Base-by-base conservation (phyloP, 768 basidiomycete genomes). In the Termitomyces sp. region DNA sequence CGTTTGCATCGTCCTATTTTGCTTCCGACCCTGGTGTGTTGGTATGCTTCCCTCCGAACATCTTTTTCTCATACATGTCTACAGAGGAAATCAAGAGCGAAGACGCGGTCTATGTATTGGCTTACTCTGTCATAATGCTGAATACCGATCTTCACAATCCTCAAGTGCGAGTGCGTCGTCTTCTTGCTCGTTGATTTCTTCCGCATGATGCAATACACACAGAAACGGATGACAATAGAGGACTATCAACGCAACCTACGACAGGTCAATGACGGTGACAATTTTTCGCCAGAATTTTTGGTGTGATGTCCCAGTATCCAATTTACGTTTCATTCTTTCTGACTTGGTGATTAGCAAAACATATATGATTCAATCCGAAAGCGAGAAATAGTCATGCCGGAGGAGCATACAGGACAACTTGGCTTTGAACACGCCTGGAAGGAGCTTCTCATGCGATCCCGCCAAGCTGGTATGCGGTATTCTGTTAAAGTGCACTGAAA, bases 361-460 rank as follows among this genome's bases (percentile, higher is more conserved):
- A 93, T 98, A 56, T 98, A 94, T 66, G 95, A 98, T 66, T 94
- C 92, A 1, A 97, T 99, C 68, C 86, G 91, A 56, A 95, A 91
- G 74, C 81, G 87, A 47, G 97, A 99, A 76, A 98, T 99, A 58
- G 83, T 98, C 54, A 90, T 99, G 87, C 96, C 97, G 0, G 95
- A 98, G 74, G 97, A 99, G 67, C 97, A 99, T 69, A 91, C 88
- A 9, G 97, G 96, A 2, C 93, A 94, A 70, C 83, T 96, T 49
- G 97, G 97, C 9, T 99, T 99, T 71, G 97, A 98, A 67, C 97
- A 96, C 71, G 96, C 97, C 17, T 99, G 97, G 97, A 98, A 97
- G 71, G 95, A 98, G 67, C 79, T 99, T 10, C 81, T 98, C 42
- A 75, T 87, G 37, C 85, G 97, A 37, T 86, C 95, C 49, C 82